phyloP scores from a whole-genome alignment of 345 rosid genomes.

The Hevea brasiliensis region DNA sequence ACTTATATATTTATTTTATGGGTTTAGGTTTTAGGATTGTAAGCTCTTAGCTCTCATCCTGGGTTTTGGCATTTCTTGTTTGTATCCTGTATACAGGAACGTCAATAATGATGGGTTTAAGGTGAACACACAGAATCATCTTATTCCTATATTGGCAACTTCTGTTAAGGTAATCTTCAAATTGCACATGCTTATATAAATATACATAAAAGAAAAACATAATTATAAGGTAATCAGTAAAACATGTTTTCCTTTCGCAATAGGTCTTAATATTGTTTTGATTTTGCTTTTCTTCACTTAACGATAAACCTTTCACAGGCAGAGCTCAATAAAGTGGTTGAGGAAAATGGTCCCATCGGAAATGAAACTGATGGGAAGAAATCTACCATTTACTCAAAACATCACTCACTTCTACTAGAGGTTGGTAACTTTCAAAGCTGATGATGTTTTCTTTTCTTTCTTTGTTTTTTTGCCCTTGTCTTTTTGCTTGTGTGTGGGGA shows the following conservation, averaged over 20 bases:
- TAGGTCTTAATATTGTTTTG: neutral
- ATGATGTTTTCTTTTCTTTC: neutral
- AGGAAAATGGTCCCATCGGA: conserved; percentile 42
- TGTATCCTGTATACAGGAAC: conserved; percentile 44
- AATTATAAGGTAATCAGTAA: no score
- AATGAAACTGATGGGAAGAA: conserved; percentile 35
- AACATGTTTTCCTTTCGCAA: neutral
- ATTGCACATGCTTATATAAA: neutral
- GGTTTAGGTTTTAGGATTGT: conserved; percentile 11
- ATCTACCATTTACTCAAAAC: conserved; percentile 42
- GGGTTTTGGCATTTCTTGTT: neutral
- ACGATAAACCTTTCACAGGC: conserved; percentile 48
- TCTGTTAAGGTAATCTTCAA: conserved; percentile 61
- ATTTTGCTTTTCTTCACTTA: conserved; percentile 15
- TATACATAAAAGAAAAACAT: no score
- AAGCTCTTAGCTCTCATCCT: neutral
- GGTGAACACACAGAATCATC: conserved; percentile 85
- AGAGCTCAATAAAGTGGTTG: conserved; percentile 59
- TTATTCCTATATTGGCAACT: conserved; percentile 85
- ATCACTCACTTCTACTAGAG: conserved; percentile 73
- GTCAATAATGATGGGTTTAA: conserved; percentile 85
- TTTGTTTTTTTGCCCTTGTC: neutral
- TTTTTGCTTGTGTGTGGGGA: neutral
- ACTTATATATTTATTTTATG: conserved; percentile 6
- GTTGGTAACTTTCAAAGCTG: conserved; percentile 30